A percentile compares a stretch with the other conserved stretches of the same genome.
phyloP scores from a whole-genome alignment of 106 monocot species.

The Apostasia shenzhenica region DNA sequence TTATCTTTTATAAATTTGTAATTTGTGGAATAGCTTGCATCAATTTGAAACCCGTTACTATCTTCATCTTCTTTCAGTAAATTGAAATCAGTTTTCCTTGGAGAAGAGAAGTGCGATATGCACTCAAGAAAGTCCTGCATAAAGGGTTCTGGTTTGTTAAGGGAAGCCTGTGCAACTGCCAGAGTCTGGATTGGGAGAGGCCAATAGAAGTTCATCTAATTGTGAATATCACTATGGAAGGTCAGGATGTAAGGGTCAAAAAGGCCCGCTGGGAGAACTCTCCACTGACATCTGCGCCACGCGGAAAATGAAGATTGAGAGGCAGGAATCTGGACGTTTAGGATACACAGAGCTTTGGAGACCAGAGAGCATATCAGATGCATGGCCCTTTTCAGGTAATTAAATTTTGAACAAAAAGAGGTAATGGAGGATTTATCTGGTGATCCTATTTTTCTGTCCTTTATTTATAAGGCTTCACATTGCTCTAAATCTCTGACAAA shows the following conservation, averaged over 20 bases:
- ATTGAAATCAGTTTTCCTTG: constrained; percentile 58
- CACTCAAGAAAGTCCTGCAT: constrained; percentile 14
- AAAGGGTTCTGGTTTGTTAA: constrained; percentile 26
- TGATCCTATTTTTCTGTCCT: no score
- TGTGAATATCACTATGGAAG: constrained; percentile 63
- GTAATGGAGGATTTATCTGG: no score
- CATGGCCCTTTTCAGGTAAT: constrained; percentile 95
- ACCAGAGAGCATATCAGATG: constrained; percentile 87
- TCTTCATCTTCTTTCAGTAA: constrained; percentile 41
- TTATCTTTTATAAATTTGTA: no score
- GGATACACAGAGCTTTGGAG: constrained; percentile 69
- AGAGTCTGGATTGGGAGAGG: constrained; percentile 84
- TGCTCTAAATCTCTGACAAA: no score
- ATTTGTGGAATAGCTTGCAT: no score
- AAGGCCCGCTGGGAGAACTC: constrained; percentile 85
- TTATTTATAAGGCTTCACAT: no score
- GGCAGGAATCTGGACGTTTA: constrained; percentile 69
- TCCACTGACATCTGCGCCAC: constrained; percentile 64
- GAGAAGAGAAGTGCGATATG: constrained; percentile 42
- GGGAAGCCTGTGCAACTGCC: constrained; percentile 65
- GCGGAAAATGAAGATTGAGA: constrained; percentile 56
- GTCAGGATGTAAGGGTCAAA: constrained; percentile 79
- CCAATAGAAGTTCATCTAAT: constrained; percentile 77
- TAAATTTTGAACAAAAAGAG: neutral
- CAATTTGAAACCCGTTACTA: no score